Conservation (phyloP, 345 rosid species). For the Gynandropsis gynandra region DNA sequence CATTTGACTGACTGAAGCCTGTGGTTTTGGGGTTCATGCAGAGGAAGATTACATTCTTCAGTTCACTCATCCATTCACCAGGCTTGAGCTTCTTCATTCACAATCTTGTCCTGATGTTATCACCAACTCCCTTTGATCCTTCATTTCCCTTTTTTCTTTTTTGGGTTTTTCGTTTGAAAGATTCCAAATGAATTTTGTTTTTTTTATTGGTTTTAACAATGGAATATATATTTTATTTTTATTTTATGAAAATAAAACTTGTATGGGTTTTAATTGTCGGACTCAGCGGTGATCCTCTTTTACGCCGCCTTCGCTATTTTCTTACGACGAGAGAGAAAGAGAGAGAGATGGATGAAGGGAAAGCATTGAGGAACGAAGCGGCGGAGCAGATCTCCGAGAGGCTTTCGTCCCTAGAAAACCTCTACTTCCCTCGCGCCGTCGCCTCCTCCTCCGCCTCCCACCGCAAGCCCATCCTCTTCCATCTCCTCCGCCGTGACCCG, state of each 20-base stretch:
- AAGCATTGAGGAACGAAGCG: slow-evolving; percentile 29
- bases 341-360: slow-evolving; percentile 20
- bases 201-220: too few species aligned
- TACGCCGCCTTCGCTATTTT: too few species aligned
- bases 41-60: slow-evolving; percentile 68
- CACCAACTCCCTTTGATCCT: slow-evolving; percentile 39
- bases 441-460: slow-evolving; percentile 47
- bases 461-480: slow-evolving; percentile 74
- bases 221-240: too few species aligned
- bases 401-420: slow-evolving; percentile 56
- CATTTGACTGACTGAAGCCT: too few species aligned
- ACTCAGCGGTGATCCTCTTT: too few species aligned
- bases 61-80: slow-evolving; percentile 47
- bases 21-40: slow-evolving; percentile 20
- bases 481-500: slow-evolving; percentile 80
- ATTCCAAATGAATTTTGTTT: too few species aligned
- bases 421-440: slow-evolving; percentile 81
- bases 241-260: too few species aligned
- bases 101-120: slow-evolving; percentile 65
- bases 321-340: slow-evolving; percentile 1
- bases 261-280: too few species aligned
- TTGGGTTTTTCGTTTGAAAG: too few species aligned
- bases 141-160: too few species aligned
- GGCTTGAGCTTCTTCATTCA: slow-evolving; percentile 72
- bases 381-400: slow-evolving; percentile 58